These are phyloP conservation scores for Carex scoparia DNA, from an alignment of 176 grass and related monocot species.

Conservation along the genomic window DNA sequence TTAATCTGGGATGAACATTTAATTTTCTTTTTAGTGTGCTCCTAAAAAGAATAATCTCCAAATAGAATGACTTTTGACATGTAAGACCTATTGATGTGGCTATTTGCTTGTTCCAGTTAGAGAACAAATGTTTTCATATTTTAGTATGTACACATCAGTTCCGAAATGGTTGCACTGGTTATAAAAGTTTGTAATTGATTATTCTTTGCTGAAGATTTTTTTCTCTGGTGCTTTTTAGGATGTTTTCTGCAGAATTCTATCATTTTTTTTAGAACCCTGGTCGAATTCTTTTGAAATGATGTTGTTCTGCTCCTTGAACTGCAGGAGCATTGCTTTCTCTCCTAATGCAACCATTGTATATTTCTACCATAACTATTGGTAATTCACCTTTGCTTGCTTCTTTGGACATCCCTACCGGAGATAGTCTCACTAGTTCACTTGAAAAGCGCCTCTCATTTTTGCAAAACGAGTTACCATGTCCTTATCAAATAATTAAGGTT, in stretches of 20 bases:
- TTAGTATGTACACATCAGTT: not conserved
- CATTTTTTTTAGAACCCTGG: not conserved
- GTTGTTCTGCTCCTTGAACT: not conserved
- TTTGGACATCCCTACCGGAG: slow-evolving; percentile 36
- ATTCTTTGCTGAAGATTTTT: not conserved
- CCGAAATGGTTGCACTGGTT: not conserved
- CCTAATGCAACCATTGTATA: slow-evolving; percentile 77
- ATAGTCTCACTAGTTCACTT: slow-evolving; percentile 36
- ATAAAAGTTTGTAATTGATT: not conserved
- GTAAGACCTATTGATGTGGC: not conserved
- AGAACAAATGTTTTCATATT: not conserved
- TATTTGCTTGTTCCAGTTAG: not conserved
- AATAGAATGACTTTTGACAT: not conserved
- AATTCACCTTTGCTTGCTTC: slow-evolving; percentile 33
- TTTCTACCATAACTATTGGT: slow-evolving; percentile 62
- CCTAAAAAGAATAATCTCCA: not conserved
- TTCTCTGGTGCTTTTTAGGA: not conserved
- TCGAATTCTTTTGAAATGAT: not conserved
- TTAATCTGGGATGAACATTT: not conserved
- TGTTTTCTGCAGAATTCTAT: not conserved
- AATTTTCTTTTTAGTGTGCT: not conserved
- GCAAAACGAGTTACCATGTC: not conserved
- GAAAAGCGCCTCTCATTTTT: slow-evolving; percentile 38
- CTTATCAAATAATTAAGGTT: slow-evolving; percentile 43
- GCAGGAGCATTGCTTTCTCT: slow-evolving; percentile 64